These are phyloP conservation scores for Halteria grandinella DNA, from an alignment of 73 alveolate genomes.

Conservation along the genomic window DNA sequence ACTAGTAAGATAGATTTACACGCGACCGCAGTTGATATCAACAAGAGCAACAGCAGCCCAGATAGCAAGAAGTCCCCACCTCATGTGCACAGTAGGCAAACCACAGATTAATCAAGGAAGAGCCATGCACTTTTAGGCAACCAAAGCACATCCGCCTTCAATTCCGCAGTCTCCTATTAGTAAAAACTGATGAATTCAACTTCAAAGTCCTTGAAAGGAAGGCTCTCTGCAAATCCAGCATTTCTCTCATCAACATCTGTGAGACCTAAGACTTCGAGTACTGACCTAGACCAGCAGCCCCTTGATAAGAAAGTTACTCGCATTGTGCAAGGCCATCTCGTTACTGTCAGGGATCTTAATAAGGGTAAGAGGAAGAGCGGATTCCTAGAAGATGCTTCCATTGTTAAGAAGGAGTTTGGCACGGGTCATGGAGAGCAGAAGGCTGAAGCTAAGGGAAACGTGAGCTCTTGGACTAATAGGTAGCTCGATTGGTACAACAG, in stretches of 20 bases:
- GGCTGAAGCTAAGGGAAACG: background rate
- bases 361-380: slow-evolving; percentile 10
- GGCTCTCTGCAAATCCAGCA: background rate
- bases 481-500: slow-evolving; percentile 37
- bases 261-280: background rate
- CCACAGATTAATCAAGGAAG: too few relatives aligned
- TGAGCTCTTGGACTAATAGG: slow-evolving; percentile 32
- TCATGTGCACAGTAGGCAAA: too few relatives aligned
- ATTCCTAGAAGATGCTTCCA: slow-evolving; percentile 13
- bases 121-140: background rate
- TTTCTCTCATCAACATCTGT: background rate
- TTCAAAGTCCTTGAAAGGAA: background rate
- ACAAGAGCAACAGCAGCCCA: too few relatives aligned
- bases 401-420: slow-evolving; percentile 23
- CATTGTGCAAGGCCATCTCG: slow-evolving; percentile 36
- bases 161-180: background rate
- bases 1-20: too few relatives aligned
- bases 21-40: too few relatives aligned
- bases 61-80: too few relatives aligned
- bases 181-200: background rate
- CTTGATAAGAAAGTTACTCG: slow-evolving; percentile 37
- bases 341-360: slow-evolving; percentile 33
- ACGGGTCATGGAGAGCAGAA: background rate
- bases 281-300: background rate
- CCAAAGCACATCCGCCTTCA: background rate